phyloP scores from a whole-genome alignment of 345 rosid species.

The Combretum micranthum region DNA sequence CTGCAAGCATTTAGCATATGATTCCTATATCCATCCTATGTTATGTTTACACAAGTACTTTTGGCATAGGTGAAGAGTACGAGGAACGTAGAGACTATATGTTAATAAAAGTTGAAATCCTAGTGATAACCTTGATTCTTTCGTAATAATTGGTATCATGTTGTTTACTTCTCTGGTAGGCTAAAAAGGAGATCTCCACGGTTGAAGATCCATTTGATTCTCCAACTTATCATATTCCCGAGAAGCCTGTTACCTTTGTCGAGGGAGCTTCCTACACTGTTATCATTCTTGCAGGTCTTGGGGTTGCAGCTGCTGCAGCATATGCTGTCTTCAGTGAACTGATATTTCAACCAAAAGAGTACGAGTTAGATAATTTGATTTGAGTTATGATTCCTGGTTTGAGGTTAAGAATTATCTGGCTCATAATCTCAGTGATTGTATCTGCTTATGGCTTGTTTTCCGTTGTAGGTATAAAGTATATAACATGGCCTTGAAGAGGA shows the following conservation, averaged over 20 bases:
- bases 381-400: background rate
- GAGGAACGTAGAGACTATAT: too few species aligned
- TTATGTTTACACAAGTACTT: too few species aligned
- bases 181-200: constrained; percentile 73
- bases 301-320: constrained; percentile 85
- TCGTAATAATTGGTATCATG: background rate
- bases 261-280: constrained; percentile 95
- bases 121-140: background rate
- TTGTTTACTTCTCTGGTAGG: constrained; percentile 28
- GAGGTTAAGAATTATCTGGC: too few species aligned
- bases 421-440: constrained; percentile 1
- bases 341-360: constrained; percentile 96
- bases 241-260: constrained; percentile 83
- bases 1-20: too few species aligned
- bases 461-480: constrained; percentile 70
- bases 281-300: constrained; percentile 86
- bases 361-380: constrained; percentile 18
- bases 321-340: constrained; percentile 88
- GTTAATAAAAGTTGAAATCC: too few species aligned
- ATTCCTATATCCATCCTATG: too few species aligned
- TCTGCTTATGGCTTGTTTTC: constrained; percentile 2
- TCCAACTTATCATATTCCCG: constrained; percentile 90
- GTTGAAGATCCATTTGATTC: constrained; percentile 96
- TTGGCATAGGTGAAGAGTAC: too few species aligned
- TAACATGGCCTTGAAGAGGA: constrained; percentile 77